Conservation (phyloP, 1,284 basidiomycete genomes). For the Rhodotorula sp. region DNA sequence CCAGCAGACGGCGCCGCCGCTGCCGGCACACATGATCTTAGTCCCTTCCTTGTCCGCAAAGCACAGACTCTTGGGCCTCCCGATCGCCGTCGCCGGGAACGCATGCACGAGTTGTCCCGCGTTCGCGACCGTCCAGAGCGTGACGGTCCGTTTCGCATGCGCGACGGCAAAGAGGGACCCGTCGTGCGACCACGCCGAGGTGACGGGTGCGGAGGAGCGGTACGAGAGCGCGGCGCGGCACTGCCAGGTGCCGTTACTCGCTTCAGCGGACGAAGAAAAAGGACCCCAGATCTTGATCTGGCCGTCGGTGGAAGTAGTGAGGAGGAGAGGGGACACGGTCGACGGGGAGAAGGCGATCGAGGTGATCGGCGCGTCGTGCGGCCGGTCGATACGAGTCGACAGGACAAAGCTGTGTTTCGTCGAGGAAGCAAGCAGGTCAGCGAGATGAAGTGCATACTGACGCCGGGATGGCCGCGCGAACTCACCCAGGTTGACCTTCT, state of each 20-base stretch:
- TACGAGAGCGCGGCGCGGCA: conserved; percentile 64
- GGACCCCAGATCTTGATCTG: conserved; percentile 53
- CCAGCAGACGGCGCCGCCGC: conserved; percentile 67
- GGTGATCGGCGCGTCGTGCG: conserved; percentile 72
- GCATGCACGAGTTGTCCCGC: conserved; percentile 66
- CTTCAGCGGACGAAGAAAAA: conserved; percentile 7
- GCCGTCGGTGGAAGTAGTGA: conserved; percentile 52
- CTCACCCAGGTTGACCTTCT: conserved; percentile 56
- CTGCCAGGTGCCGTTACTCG: conserved; percentile 32
- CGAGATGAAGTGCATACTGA: background rate
- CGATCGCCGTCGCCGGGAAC: conserved; percentile 61
- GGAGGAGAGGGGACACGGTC: conserved; percentile 43
- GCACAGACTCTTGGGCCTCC: conserved; percentile 43
- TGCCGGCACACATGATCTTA: conserved; percentile 58
- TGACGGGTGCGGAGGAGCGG: conserved; percentile 61
- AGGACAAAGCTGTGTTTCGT: conserved; percentile 49
- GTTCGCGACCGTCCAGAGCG: conserved; percentile 68
- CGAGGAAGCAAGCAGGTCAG: background rate
- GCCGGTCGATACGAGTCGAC: conserved; percentile 86
- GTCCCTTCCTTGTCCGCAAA: conserved; percentile 65
- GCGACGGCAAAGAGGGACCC: conserved; percentile 79
- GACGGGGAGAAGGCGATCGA: conserved; percentile 60
- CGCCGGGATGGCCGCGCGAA: conserved; percentile 30
- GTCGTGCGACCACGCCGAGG: conserved; percentile 77
- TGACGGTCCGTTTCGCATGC: conserved; percentile 62